phyloP scores from a whole-genome alignment of 2,329 filamentous ascomycete genomes.

The Penicillium janthinellum region DNA sequence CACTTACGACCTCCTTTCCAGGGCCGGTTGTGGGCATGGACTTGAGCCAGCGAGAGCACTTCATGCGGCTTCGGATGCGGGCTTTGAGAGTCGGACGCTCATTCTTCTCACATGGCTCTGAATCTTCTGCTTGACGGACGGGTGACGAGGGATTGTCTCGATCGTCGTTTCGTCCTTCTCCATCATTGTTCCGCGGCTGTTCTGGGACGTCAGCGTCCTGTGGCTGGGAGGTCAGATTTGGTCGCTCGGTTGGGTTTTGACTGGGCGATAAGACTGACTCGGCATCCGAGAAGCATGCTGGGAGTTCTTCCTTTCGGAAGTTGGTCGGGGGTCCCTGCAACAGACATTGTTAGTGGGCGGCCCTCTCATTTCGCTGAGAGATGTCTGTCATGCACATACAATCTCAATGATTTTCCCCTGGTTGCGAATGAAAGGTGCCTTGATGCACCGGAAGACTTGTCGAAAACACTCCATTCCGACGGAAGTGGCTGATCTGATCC shows the following conservation, averaged over 20 bases:
- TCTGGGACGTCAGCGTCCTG: constrained; percentile 38
- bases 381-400: constrained; percentile 25
- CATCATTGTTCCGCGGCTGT: constrained; percentile 32
- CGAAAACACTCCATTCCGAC: constrained; percentile 41
- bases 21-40: constrained; percentile 1
- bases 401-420: constrained; percentile 39
- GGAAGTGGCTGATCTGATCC: constrained; percentile 1
- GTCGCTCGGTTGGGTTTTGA: constrained; percentile 18
- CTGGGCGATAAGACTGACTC: constrained; percentile 36
- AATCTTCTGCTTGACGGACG: constrained; percentile 33
- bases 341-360: constrained; percentile 10
- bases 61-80: constrained; percentile 24
- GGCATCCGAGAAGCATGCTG: constrained; percentile 42
- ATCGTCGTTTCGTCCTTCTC: constrained; percentile 34
- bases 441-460: constrained; percentile 38
- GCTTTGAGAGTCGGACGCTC: constrained; percentile 30
- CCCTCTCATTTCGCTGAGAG: background rate
- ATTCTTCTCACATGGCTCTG: constrained; percentile 33
- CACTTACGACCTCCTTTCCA: constrained; percentile 7
- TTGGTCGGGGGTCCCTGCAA: constrained; percentile 46
- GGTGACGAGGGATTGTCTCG: constrained; percentile 28
- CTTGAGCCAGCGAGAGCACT: constrained; percentile 16
- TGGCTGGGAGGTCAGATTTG: constrained; percentile 31
- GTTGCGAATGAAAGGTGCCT: constrained; percentile 35
- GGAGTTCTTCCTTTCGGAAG: constrained; percentile 47